These are phyloP conservation scores for Colletotrichum tofieldiae DNA, from an alignment of 2,329 filamentous ascomycete genomes.

Conservation along the genomic window DNA sequence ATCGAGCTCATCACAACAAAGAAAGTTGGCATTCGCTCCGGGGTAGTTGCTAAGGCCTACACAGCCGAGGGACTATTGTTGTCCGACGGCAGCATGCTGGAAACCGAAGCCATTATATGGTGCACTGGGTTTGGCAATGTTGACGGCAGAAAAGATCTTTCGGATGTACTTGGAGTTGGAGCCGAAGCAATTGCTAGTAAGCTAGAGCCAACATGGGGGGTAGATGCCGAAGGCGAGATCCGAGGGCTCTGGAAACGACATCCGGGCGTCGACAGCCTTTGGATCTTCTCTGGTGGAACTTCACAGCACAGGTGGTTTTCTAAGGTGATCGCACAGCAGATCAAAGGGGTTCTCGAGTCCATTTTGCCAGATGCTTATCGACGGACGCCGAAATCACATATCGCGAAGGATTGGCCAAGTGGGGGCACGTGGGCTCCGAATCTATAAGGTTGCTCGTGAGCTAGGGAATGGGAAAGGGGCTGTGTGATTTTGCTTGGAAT, in stretches of 20 bases:
- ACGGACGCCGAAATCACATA: not conserved
- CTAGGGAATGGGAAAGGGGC: not conserved
- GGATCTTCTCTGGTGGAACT: conserved; percentile 53
- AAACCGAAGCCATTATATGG: conserved; percentile 55
- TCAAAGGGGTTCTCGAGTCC: conserved; percentile 54
- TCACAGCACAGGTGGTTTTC: conserved; percentile 54
- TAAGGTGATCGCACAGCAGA: conserved; percentile 51
- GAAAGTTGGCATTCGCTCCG: conserved; percentile 49
- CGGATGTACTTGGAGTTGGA: conserved; percentile 49
- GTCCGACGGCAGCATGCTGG: conserved; percentile 49
- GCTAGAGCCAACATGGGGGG: conserved; percentile 58
- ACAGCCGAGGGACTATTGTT: conserved; percentile 49
- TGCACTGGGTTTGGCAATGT: conserved; percentile 55
- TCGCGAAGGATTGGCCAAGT: not conserved
- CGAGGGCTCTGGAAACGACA: conserved; percentile 59
- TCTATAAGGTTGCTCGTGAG: not conserved
- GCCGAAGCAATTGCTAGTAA: conserved; percentile 48
- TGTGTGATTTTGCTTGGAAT: not conserved
- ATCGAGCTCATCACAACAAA: conserved; percentile 51
- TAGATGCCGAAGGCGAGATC: conserved; percentile 60
- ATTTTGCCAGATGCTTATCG: conserved; percentile 49
- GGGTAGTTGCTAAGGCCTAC: conserved; percentile 49
- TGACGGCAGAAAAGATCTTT: conserved; percentile 49
- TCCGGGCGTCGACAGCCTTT: conserved; percentile 52
- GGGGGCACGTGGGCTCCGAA: not conserved